Conservation (phyloP, 2,329 filamentous ascomycete genomes). For the Monosporascus sp. region DNA sequence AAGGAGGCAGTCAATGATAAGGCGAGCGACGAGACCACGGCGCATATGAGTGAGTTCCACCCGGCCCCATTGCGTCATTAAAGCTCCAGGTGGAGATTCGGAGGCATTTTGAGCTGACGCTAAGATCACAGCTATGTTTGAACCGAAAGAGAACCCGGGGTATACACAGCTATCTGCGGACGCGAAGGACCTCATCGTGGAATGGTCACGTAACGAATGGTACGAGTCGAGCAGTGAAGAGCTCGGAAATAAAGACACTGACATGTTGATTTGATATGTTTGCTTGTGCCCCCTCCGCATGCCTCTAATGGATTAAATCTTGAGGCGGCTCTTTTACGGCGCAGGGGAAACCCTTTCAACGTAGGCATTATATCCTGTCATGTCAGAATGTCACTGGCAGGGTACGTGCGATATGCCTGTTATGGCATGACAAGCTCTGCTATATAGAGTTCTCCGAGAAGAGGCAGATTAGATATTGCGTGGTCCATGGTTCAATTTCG, state of each 20-base stretch:
- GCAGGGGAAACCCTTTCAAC: too few relatives aligned
- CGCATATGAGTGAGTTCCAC: slow-evolving; percentile 63
- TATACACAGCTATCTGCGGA: slow-evolving; percentile 63
- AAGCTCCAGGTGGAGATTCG: slow-evolving; percentile 69
- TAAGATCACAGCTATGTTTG: slow-evolving; percentile 60
- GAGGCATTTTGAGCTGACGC: slow-evolving; percentile 45
- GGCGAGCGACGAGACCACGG: slow-evolving; percentile 70
- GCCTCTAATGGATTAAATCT: too few relatives aligned
- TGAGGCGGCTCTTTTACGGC: too few relatives aligned
- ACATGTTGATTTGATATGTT: neutral
- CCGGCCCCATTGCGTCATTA: slow-evolving; percentile 46
- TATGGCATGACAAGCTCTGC: too few relatives aligned
- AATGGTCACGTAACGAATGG: slow-evolving; percentile 63
- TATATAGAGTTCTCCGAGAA: too few relatives aligned
- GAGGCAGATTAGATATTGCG: too few relatives aligned
- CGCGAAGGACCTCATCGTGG: slow-evolving; percentile 58
- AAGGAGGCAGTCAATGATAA: slow-evolving; percentile 70
- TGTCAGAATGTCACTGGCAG: too few relatives aligned
- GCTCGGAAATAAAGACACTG: slow-evolving; percentile 24
- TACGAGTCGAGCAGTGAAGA: slow-evolving; percentile 48
- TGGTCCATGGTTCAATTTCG: neutral
- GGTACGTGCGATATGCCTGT: too few relatives aligned
- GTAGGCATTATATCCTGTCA: neutral
- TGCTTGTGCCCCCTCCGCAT: neutral
- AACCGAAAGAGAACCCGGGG: slow-evolving; percentile 64